phyloP scores from a whole-genome alignment of 2,329 filamentous ascomycete genomes.

The Coniochaeta sp. region DNA sequence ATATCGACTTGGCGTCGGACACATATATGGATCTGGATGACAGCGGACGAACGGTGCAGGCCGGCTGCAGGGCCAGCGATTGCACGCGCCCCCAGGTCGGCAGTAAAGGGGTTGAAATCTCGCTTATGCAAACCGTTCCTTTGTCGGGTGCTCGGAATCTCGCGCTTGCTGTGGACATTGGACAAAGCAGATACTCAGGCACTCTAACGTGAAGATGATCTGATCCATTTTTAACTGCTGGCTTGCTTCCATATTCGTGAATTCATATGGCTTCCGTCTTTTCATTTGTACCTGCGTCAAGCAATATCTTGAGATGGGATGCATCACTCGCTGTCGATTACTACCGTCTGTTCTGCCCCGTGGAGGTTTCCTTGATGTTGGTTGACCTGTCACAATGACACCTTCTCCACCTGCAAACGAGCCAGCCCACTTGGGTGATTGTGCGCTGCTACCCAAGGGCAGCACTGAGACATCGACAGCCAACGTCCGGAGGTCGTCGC shows the following conservation, averaged over 20 bases:
- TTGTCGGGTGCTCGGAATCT: not conserved
- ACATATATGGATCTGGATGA: not conserved
- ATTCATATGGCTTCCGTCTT: not conserved
- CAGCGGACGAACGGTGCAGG: not conserved
- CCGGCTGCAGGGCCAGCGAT: too few species aligned
- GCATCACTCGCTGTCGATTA: not conserved
- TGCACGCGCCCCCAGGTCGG: not conserved
- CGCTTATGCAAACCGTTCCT: not conserved
- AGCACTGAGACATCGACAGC: not conserved
- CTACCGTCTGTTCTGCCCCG: not conserved
- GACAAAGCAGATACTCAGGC: not conserved
- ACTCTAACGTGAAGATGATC: too few species aligned
- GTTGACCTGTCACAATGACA: not conserved
- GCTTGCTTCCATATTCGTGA: not conserved
- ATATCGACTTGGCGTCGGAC: not conserved
- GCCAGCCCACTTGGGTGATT: not conserved
- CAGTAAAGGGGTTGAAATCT: not conserved
- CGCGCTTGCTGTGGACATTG: not conserved
- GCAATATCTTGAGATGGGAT: not conserved
- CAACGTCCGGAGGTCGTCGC: not conserved
- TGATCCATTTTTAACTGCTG: too few species aligned
- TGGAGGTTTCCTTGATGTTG: not conserved
- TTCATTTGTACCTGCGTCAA: not conserved
- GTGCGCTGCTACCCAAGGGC: not conserved
- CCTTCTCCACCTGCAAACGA: not conserved